phyloP scores from a whole-genome alignment of 2,329 filamentous ascomycete species.

The Calonectria crousiana region DNA sequence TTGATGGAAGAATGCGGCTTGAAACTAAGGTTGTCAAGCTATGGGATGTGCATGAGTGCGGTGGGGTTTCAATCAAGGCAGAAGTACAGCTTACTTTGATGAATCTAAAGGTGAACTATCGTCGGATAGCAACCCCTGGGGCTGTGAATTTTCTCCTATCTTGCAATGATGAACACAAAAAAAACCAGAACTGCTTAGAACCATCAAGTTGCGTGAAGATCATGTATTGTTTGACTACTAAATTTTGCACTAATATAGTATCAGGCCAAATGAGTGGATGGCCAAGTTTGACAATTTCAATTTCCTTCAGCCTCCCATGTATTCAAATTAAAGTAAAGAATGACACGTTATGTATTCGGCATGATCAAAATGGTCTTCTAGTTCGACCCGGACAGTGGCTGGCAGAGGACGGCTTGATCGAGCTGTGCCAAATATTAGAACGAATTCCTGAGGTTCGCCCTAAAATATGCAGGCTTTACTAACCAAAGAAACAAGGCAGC shows the following conservation, averaged over 20 bases:
- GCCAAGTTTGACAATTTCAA: background rate
- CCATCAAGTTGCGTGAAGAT: background rate
- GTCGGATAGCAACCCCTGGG: too few species aligned
- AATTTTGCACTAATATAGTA: background rate
- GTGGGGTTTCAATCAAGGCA: background rate
- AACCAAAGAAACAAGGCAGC: background rate
- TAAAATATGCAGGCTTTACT: background rate
- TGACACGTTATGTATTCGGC: background rate
- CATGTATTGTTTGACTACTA: background rate
- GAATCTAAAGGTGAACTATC: background rate
- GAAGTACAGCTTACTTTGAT: background rate
- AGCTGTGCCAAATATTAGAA: background rate
- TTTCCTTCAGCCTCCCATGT: background rate
- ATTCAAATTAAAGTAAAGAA: background rate
- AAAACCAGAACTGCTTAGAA: background rate
- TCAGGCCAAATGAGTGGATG: background rate
- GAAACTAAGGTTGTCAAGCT: background rate
- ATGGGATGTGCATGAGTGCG: background rate
- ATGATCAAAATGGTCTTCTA: background rate
- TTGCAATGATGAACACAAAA: background rate
- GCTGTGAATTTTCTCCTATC: background rate
- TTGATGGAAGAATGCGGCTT: background rate
- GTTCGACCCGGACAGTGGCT: background rate
- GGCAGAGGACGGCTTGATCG: background rate
- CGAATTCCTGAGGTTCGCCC: too few species aligned